Evolutionary conservation across 2,329 filamentous ascomycete genomes (phyloP).

Genomic region (Lachnum nothofagi): DNA sequence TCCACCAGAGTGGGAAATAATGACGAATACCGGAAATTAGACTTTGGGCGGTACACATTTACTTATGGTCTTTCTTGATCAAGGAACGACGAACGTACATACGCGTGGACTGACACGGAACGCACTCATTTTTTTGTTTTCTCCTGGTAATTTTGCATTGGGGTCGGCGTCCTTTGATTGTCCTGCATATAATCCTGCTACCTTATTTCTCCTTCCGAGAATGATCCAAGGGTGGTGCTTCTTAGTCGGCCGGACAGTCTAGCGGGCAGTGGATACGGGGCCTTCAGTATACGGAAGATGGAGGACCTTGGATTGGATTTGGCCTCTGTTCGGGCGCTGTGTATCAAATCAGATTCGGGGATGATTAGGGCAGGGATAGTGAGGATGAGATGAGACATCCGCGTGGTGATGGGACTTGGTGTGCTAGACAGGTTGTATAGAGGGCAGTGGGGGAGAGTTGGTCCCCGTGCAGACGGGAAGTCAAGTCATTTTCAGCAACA

Average conservation of each 20-base stretch:
- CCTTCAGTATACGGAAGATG: slow-evolving; percentile 22
- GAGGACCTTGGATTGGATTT: slow-evolving; percentile 5
- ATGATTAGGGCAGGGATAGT: slow-evolving; percentile 2
- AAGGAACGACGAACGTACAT: slow-evolving; percentile 24
- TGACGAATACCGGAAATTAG: slow-evolving; percentile 30
- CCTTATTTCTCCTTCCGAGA: slow-evolving; percentile 3
- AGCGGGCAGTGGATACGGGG: neutral
- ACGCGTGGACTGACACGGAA: slow-evolving; percentile 23
- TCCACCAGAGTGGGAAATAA: slow-evolving; percentile 26
- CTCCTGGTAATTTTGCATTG: slow-evolving; percentile 33
- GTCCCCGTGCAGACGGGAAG: slow-evolving; percentile 7
- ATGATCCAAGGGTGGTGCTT: slow-evolving; percentile 13
- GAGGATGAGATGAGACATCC: slow-evolving; percentile 6
- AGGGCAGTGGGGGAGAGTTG: slow-evolving; percentile 11
- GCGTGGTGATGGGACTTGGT: slow-evolving; percentile 11
- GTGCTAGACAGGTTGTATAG: slow-evolving; percentile 18
- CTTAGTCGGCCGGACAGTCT: slow-evolving; percentile 3
- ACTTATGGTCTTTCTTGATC: slow-evolving; percentile 14
- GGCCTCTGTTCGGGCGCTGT: slow-evolving; percentile 15
- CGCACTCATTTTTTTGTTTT: slow-evolving; percentile 26
- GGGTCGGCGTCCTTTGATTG: slow-evolving; percentile 28
- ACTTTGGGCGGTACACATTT: slow-evolving; percentile 26
- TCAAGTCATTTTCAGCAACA: slow-evolving; percentile 27
- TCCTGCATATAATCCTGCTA: slow-evolving; percentile 30
- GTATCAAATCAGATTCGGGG: slow-evolving; percentile 23